These are phyloP conservation scores for Pezicula neosporulosa DNA, from an alignment of 2,329 filamentous ascomycete genomes.

Conservation along the genomic window DNA sequence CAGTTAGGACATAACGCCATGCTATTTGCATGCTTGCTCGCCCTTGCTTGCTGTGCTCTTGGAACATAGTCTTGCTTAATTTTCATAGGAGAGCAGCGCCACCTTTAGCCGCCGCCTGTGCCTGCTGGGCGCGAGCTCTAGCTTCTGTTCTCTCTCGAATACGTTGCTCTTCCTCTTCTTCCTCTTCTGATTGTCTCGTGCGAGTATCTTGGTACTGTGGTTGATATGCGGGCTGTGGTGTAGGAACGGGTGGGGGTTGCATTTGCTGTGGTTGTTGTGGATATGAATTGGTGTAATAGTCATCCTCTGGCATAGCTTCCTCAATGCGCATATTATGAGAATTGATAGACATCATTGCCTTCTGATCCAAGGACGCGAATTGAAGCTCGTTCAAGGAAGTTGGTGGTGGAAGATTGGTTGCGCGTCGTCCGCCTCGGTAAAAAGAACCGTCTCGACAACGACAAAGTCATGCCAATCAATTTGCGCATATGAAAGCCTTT, in stretches of 20 bases:
- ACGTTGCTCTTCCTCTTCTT: slow-evolving; percentile 60
- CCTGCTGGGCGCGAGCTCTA: slow-evolving; percentile 65
- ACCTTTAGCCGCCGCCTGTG: slow-evolving; percentile 73
- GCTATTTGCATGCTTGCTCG: slow-evolving; percentile 54
- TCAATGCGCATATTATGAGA: slow-evolving; percentile 79
- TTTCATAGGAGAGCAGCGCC: slow-evolving; percentile 69
- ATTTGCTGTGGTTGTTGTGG: slow-evolving; percentile 31
- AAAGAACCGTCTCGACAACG: slow-evolving; percentile 90
- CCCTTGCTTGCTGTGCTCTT: slow-evolving; percentile 65
- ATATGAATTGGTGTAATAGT: slow-evolving; percentile 53
- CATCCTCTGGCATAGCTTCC: slow-evolving; percentile 86
- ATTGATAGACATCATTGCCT: slow-evolving; percentile 83
- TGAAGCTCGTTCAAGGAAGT: slow-evolving; percentile 89
- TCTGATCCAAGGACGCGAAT: slow-evolving; percentile 91
- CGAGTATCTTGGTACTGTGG: slow-evolving; percentile 26
- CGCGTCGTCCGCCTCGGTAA: slow-evolving; percentile 83
- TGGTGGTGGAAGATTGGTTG: slow-evolving; percentile 80
- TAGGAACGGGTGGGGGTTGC: slow-evolving; percentile 37
- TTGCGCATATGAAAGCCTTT: slow-evolving; percentile 71
- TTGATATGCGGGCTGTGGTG: slow-evolving; percentile 27
- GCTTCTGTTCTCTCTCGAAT: slow-evolving; percentile 62
- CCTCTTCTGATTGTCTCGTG: slow-evolving; percentile 34
- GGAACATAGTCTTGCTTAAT: slow-evolving; percentile 94
- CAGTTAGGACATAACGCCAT: slow-evolving; percentile 86
- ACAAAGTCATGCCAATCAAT: slow-evolving; percentile 99